A percentile compares a stretch with the other conserved stretches of the same genome.
Conservation (phyloP, 257 asterid species). For the Solanum peruvianum region DNA sequence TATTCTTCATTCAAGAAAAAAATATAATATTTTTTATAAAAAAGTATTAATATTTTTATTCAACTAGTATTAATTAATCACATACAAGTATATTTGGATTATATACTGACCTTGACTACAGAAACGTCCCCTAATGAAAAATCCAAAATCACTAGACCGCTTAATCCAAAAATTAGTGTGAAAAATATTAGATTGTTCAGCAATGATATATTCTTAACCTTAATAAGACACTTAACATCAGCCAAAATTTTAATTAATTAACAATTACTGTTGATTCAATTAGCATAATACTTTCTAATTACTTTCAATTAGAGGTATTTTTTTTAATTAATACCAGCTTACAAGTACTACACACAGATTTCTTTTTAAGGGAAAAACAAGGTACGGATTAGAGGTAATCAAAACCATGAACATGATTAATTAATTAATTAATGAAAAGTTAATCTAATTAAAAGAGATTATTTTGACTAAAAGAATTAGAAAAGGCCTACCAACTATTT, state of each 20-base stretch:
- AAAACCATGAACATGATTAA: neutral
- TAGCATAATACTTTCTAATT: neutral
- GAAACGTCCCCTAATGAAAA: neutral
- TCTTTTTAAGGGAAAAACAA: neutral
- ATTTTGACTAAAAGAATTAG: neutral
- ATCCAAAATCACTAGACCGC: neutral
- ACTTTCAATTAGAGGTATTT: neutral
- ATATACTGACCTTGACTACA: neutral
- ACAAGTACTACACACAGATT: neutral
- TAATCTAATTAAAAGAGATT: neutral
- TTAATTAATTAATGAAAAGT: neutral
- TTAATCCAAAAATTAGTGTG: neutral
- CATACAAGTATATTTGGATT: neutral
- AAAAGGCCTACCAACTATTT: constrained; percentile 15
- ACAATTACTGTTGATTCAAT: neutral
- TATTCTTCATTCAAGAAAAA: neutral
- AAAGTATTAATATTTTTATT: neutral
- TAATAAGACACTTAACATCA: neutral
- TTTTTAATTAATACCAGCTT: neutral
- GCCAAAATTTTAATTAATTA: constrained; percentile 11
- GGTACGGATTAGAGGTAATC: neutral
- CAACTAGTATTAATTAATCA: neutral
- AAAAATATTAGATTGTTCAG: neutral
- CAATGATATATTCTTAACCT: constrained; percentile 1
- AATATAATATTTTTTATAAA: too few relatives aligned